Base-by-base conservation (phyloP, 2,329 filamentous ascomycete species). In the Xylaria sp. region DNA sequence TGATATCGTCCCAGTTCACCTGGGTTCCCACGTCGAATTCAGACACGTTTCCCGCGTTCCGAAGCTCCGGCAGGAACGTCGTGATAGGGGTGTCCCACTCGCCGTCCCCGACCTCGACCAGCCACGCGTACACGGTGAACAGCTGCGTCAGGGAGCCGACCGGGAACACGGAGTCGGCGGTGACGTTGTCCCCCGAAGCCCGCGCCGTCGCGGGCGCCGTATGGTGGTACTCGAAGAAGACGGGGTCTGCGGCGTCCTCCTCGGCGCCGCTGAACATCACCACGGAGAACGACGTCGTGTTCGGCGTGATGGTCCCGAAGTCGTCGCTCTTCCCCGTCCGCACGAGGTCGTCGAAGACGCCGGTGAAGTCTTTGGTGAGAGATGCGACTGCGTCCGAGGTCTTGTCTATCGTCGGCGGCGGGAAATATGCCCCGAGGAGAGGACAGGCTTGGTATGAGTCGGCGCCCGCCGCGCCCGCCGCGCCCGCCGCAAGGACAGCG, bases 81-180 rank as follows among this genome's bases (percentile, higher is more conserved):
- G 69, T 71, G 7, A 72, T 66, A 0, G 69, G 57, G 0, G 52
- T 55, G 18, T 65, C 56, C 69, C 68, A 72, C 0, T 60, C 44
- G 2, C 65, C 63, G 0, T 57, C 57, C 16, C 69, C 69, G 26
- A 66, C 59, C 17, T 66, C 52, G 2, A 61, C 62, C 0, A 72
- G 59, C 70, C 70, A 72, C 0, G 67, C 43, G 19, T 72, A 72
- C 1, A 70, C 65, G 0, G 69, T 72, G 39, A 72, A 68, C 0
- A 72, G 44, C 61, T 69, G 68, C 1, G 65, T 71, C 11, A 72
- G 39, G 7, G 66, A 64, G 0, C 69, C 70, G 1, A 69, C 11
- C 0, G 66, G 66, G 2, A 71, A 66, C 1, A 50, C 53, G 1
- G 70, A 70, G 13, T 62, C 22, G 0, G 50, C 40, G 0, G 63